Conservation (phyloP, 805 yeast species). For the Wickerhamomyces bisporus region DNA sequence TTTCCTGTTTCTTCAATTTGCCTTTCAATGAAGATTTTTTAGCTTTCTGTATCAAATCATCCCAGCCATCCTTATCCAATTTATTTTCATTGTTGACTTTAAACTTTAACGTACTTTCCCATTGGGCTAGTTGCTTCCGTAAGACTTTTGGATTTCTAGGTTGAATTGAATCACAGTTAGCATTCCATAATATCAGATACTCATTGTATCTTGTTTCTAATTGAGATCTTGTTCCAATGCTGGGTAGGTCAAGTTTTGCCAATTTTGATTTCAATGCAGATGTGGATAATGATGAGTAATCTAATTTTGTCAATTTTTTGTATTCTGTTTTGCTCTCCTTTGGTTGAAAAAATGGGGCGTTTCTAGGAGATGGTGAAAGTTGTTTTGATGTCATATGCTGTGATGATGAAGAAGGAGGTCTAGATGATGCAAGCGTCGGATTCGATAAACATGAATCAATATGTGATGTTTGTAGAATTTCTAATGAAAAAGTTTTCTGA, state of each 20-base stretch:
- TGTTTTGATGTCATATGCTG: slow-evolving; percentile 2
- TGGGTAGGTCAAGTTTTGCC: slow-evolving; percentile 46
- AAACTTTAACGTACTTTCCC: slow-evolving; percentile 47
- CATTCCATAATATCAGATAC: slow-evolving; percentile 71
- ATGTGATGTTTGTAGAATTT: slow-evolving; percentile 49
- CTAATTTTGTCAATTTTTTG: slow-evolving; percentile 55
- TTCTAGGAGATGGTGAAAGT: background rate
- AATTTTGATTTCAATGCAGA: slow-evolving; percentile 60
- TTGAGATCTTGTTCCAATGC: slow-evolving; percentile 56
- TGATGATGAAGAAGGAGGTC: slow-evolving; percentile 1
- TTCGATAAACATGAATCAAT: slow-evolving; percentile 48
- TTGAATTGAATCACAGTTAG: slow-evolving; percentile 66
- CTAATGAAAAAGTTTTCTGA: slow-evolving; percentile 42
- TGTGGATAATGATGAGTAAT: slow-evolving; percentile 53
- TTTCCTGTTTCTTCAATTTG: too few relatives aligned
- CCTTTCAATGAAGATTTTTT: too few relatives aligned
- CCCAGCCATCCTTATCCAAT: too few relatives aligned
- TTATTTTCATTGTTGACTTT: too few relatives aligned
- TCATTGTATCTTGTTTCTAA: slow-evolving; percentile 72
- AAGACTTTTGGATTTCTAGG: slow-evolving; percentile 58
- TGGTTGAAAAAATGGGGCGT: slow-evolving; percentile 26
- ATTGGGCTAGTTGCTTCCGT: slow-evolving; percentile 50
- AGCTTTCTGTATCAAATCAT: too few relatives aligned
- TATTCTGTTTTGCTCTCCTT: slow-evolving; percentile 24
- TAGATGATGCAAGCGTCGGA: slow-evolving; percentile 28